phyloP scores from a whole-genome alignment of 148 eudicot genomes.

The Rhododendron molle region DNA sequence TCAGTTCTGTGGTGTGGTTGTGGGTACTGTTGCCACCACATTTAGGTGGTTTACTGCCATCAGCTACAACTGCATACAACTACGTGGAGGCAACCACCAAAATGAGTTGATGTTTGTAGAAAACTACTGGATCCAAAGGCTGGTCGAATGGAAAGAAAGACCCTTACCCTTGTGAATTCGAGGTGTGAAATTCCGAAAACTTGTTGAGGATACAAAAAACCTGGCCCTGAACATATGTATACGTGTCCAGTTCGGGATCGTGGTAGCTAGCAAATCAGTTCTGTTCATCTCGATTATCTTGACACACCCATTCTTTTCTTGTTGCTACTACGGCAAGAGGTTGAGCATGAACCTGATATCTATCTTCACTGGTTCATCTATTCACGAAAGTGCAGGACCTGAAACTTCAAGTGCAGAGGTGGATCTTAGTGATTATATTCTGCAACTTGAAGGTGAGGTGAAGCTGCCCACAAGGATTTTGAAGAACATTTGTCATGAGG shows the following conservation, averaged over 20 bases:
- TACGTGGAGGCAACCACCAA: not conserved
- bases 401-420: not conserved
- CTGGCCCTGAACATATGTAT: constrained; percentile 6
- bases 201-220: constrained; percentile 7
- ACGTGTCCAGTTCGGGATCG: constrained; percentile 11
- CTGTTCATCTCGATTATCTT: constrained; percentile 4
- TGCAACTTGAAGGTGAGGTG: not conserved
- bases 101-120: constrained; percentile 10
- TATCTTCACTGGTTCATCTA: too few species aligned
- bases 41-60: constrained; percentile 21
- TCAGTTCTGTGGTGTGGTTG: constrained; percentile 18
- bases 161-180: not conserved
- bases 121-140: constrained; percentile 19
- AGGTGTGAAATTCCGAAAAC: not conserved
- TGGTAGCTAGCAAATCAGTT: constrained; percentile 12
- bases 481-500: not conserved
- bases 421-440: not conserved
- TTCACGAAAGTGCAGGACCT: not conserved
- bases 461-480: not conserved
- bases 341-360: not conserved
- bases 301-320: not conserved
- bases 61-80: not conserved
- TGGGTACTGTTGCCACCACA: constrained; percentile 22
- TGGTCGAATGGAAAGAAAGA: constrained; percentile 20
- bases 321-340: not conserved